Conservation (phyloP, 768 basidiomycete genomes). For the Boletus edulis region DNA sequence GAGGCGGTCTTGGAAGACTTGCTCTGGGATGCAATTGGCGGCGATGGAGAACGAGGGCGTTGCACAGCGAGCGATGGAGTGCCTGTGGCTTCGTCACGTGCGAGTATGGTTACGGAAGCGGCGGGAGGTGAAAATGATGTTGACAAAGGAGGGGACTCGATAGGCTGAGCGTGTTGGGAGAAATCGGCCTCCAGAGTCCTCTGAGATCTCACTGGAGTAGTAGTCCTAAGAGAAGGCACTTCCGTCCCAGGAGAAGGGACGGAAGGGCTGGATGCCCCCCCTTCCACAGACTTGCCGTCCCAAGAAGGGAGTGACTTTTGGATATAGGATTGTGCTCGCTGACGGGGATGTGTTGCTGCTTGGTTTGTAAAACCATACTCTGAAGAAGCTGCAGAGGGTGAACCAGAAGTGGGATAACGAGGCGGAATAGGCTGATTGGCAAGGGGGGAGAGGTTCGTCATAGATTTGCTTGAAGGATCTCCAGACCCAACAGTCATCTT, state of each 20-base stretch:
- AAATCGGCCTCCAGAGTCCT: constrained; percentile 3
- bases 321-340: constrained; percentile 26
- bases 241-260: constrained; percentile 7
- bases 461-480: constrained; percentile 31
- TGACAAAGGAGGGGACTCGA: constrained; percentile 2
- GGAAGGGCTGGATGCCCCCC: constrained; percentile 2
- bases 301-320: constrained; percentile 21
- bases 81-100: constrained; percentile 1
- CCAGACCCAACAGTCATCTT: constrained; percentile 28
- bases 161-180: constrained; percentile 1
- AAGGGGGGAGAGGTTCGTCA: constrained; percentile 44
- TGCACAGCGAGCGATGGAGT: not conserved
- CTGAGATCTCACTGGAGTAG: constrained; percentile 4
- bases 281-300: constrained; percentile 15
- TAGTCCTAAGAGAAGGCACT: not conserved
- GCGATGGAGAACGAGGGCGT: not conserved
- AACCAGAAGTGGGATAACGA: constrained; percentile 45
- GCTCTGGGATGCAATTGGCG: constrained; percentile 7
- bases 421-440: constrained; percentile 63
- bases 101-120: constrained; percentile 1
- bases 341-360: constrained; percentile 17
- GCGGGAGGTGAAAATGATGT: constrained; percentile 1
- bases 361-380: constrained; percentile 26
- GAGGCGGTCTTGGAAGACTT: constrained; percentile 14
- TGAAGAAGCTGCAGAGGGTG: constrained; percentile 45